These are phyloP conservation scores for Geranium incanum DNA, from an alignment of 441 rosid species.

Conservation along the genomic window DNA sequence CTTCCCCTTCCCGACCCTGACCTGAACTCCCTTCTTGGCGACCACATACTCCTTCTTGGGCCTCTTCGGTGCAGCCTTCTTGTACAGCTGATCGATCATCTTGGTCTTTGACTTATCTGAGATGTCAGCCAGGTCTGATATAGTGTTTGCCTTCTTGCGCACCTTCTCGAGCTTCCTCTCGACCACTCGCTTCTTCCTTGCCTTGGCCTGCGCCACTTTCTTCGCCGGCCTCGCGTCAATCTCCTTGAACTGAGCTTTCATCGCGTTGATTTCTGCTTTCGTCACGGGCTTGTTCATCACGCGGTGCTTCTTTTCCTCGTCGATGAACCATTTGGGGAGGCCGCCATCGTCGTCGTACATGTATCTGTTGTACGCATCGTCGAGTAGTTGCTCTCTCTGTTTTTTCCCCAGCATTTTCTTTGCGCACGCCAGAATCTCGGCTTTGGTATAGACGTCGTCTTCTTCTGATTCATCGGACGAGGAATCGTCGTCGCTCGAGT, in stretches of 20 bases:
- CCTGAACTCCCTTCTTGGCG: constrained; percentile 87
- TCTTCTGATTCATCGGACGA: constrained; percentile 70
- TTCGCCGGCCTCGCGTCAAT: constrained; percentile 89
- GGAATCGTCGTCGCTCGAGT: constrained; percentile 53
- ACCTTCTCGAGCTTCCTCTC: constrained; percentile 41
- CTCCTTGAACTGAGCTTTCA: constrained; percentile 82
- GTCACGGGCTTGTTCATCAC: constrained; percentile 61
- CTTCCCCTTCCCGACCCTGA: constrained; percentile 75
- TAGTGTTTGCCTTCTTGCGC: constrained; percentile 78
- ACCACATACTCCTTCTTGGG: constrained; percentile 75
- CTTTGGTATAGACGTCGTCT: constrained; percentile 46
- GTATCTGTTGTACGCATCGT: neutral
- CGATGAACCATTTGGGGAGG: neutral
- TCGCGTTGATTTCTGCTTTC: constrained; percentile 76
- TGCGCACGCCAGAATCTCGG: constrained; percentile 82
- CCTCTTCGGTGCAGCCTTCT: constrained; percentile 64
- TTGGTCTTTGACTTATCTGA: constrained; percentile 70
- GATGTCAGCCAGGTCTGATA: constrained; percentile 70
- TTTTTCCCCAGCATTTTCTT: constrained; percentile 63
- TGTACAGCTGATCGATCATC: constrained; percentile 77
- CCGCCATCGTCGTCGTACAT: neutral
- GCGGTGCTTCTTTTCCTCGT: neutral
- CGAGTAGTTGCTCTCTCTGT: neutral
- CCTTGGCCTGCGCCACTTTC: constrained; percentile 93
- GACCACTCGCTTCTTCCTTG: constrained; percentile 71